Evolutionary conservation across 768 basidiomycete species (phyloP), one percentile per base, ranked within the genome.

Genomic region (Naganishia randhawae): DNA sequence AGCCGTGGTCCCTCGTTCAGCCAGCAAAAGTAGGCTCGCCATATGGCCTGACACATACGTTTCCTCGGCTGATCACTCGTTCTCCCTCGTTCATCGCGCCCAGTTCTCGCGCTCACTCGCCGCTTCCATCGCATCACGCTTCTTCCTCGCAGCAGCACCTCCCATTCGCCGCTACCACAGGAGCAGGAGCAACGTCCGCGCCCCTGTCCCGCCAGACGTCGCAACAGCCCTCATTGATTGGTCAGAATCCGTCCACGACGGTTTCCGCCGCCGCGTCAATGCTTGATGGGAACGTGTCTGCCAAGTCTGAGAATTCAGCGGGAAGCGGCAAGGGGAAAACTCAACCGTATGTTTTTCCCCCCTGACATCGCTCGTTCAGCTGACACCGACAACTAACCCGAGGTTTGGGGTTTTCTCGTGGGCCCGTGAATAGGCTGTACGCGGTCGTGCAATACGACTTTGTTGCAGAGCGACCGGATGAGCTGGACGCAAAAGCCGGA

Each of bases 361-460:
- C n/a, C 22, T 11, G 17, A 48, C 39, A 27, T 19, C 45, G 45
- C 45, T 48, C 25, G 8, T 14, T 39, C 37, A 8, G 45, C n/a
- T 11, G 45, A 4, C 7, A n/a, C 14, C 45, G n/a, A 22, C 3
- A 22, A 22, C 45, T 48, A 22, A 48, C 19, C 25, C 42, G 42
- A 3, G 42, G 14, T 16, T 17, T 42, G 7, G 8, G 42, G 5
- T 5, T 42, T 48, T n/a, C 3, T 3, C 45, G 3, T 22, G 7
- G n/a, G 19, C 25, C 45, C 8, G 19, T 16, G 13, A 9, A 35
- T 73, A 90, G 90, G 13, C 90, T 90, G 77, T 99, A 96, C 77
- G 96, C 95, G 27, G 85, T 95, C 73, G 96, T 99, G 31, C 85
- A 92, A 70, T 95, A 97, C 76, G 94, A 98, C 75, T 99, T 99